Evolutionary conservation across 2,329 filamentous ascomycete species (phyloP).

Genomic region (Colletotrichum kahawae): DNA sequence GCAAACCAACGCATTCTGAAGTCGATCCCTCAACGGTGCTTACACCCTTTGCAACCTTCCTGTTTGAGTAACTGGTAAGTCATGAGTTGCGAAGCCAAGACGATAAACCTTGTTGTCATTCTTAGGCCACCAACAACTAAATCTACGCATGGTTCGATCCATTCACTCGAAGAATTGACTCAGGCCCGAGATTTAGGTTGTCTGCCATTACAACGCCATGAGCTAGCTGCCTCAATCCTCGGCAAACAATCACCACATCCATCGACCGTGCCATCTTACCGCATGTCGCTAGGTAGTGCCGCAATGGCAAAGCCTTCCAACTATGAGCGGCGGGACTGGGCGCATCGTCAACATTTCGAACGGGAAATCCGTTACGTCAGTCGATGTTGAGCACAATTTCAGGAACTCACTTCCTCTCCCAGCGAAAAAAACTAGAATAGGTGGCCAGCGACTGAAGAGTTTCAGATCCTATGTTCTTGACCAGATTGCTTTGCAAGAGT

Average conservation of each 20-base stretch:
- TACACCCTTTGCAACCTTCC: neutral
- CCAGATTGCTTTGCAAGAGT: neutral
- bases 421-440: neutral
- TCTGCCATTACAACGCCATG: neutral
- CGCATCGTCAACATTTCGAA: neutral
- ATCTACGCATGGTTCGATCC: neutral
- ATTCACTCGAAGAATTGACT: neutral
- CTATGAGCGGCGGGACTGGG: neutral
- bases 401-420: neutral
- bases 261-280: neutral
- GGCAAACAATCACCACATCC: neutral
- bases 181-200: neutral
- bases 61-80: neutral
- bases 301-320: neutral
- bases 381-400: neutral
- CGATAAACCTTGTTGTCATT: neutral
- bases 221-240: neutral
- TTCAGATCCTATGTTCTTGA: neutral
- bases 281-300: neutral
- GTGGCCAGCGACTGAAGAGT: neutral
- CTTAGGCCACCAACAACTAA: neutral
- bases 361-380: neutral
- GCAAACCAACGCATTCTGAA: accelerated
- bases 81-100: neutral
- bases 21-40: neutral